Evolutionary conservation across 139 green algal species (phyloP), one percentile per base, ranked within the genome.

Genomic region (Coccomyxa sp.): DNA sequence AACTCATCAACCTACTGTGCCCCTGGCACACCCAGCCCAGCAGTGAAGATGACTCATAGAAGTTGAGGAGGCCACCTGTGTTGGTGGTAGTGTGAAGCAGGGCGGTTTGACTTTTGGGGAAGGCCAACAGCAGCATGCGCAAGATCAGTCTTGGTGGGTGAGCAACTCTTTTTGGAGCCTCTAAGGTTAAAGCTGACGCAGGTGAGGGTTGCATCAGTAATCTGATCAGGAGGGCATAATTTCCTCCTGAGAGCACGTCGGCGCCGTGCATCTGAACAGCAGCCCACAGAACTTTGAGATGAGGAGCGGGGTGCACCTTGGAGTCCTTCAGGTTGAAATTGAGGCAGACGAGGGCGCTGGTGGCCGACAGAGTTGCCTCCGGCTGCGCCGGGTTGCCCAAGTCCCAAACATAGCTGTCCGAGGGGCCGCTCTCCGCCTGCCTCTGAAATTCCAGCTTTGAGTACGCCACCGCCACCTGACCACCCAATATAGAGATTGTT

Each of bases 321-420:
- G 63, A 11, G 63, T 71, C 87, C 81, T 95, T 94, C 31, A 90
- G 63, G 87, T 97, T 98, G 93, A 95, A 97, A 78, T 93, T 92
- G 31, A 95, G 81, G 67, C 86, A 93, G 81, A 91, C 92, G 79
- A 98, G 92, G 86, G 96, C 94, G 79, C 88, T 94, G 67, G 84
- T 82, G 4, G 91, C 89, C n/a, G 83, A 74, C 81, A 98, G 89
- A 85, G 93, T 88, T 57, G 89, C 89, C 58, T 98, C 95, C 17
- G 95, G 95, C 13, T 87, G 90, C 84, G 92, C 96, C n/a, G 95
- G 93, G 87, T 96, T 96, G 88, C 78, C 89, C 3, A 98, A 76
- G 80, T 98, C 94, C 95, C 95, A 98, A n/a, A 98, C 90, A 84
- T 97, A 97, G 84, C 82, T 91, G 82, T 79, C 88, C 7, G 94